Base-by-base conservation (phyloP, 192 early-diverging fungal genomes). In the Paraglomus occultum region DNA sequence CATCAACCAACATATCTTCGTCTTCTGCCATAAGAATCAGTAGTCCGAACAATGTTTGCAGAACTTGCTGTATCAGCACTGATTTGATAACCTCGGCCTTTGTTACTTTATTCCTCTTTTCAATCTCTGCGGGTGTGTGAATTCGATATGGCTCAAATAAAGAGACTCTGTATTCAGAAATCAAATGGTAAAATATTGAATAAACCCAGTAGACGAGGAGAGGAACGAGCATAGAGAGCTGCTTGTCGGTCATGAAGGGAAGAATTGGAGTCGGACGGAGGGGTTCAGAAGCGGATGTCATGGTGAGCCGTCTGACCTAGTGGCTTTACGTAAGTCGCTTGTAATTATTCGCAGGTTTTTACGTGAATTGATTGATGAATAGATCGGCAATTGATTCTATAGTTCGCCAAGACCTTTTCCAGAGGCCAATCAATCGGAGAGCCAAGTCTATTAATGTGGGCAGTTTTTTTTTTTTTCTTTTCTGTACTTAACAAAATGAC, bases 131-230 rank as follows among this genome's bases (percentile, higher is more conserved):
- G 65, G 87, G 76, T 70, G 81, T 65, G 72, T 89, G 77, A 75
- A 92, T 84, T 39, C 89, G 76, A 70, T 91, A 90, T 70, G 87
- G 74, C 70, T 92, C 91, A 51, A 90, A 76, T 51, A 80, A 81
- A 10, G 87, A 81, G 15, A 85, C 71, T 53, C 88, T 75, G 12
- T 81, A 69, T 60, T 74, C 71, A 10, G 88, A 88, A 51, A 91
- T 73, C 55, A 85, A 74, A 74, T 85, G 87, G 48, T 87, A 87
- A 52, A 87, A 74, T 9, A 87, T 74, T 1, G 85, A 89, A 72
- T 91, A 92, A 7, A 76, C 53, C 88, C 89, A 92, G 74, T 92
- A 92, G 15, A 80, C 75, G 8, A 81, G 71, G 40, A 90, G 48
- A 3, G 91, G 89, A 42, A 84, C 54, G 50, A 85, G 62, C 20